Conservation (phyloP, 352 stramenopile species). For the Globisporangium parvum region DNA sequence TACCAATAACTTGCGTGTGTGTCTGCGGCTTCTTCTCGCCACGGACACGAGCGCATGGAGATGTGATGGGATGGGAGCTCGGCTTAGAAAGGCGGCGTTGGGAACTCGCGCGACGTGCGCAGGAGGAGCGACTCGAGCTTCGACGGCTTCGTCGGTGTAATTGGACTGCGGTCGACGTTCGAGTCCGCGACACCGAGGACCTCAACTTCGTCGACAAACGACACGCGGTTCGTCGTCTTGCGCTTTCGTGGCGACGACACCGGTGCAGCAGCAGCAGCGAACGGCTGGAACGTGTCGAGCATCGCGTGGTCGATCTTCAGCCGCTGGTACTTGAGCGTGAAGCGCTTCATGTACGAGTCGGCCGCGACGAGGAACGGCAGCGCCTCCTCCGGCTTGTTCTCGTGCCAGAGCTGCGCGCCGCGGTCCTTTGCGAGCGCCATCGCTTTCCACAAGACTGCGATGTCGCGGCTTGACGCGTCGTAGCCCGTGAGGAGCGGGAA, state of each 20-base stretch:
- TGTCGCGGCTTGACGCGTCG: slow-evolving; percentile 56
- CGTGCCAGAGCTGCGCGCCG: slow-evolving; percentile 78
- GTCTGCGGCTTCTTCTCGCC: background rate
- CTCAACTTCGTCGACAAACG: slow-evolving; percentile 52
- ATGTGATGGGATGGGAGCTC: background rate
- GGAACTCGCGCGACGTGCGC: slow-evolving; percentile 79
- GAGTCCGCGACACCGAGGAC: slow-evolving; percentile 71
- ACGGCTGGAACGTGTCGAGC: slow-evolving; percentile 53
- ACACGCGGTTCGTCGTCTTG: slow-evolving; percentile 39
- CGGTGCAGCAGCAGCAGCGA: background rate
- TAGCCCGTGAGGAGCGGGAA: slow-evolving; percentile 64
- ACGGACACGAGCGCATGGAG: background rate
- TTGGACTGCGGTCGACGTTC: slow-evolving; percentile 68
- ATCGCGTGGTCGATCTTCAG: slow-evolving; percentile 83
- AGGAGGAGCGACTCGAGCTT: slow-evolving; percentile 81
- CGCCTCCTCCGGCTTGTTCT: slow-evolving; percentile 80
- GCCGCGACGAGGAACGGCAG: slow-evolving; percentile 71
- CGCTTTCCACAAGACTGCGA: slow-evolving; percentile 75
- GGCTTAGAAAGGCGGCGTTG: slow-evolving; percentile 57
- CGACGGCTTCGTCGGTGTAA: slow-evolving; percentile 66
- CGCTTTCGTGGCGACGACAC: slow-evolving; percentile 15
- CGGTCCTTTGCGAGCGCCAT: slow-evolving; percentile 76
- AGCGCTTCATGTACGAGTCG: slow-evolving; percentile 87
- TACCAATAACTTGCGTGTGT: background rate
- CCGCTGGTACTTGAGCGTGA: slow-evolving; percentile 83